These are phyloP conservation scores for Beta corolliflora DNA, from an alignment of 179 eudicot species.

Conservation along the genomic window DNA sequence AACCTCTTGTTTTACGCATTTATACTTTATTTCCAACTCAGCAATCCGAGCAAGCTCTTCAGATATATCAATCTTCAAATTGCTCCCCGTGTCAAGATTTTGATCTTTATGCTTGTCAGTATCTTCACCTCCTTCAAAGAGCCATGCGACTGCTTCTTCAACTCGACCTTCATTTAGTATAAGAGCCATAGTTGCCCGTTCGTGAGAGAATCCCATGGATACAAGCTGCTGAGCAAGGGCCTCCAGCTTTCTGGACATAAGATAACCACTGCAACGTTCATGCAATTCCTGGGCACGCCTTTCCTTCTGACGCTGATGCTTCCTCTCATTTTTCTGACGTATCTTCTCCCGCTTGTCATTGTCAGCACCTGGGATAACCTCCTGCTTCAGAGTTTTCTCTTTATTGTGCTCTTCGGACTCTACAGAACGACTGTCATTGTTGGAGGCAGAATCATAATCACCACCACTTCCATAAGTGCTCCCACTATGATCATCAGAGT, in stretches of 20 bases:
- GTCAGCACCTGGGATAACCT: constrained; percentile 72
- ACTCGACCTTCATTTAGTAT: constrained; percentile 79
- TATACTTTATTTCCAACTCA: constrained; percentile 59
- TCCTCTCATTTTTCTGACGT: constrained; percentile 88
- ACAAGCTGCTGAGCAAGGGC: constrained; percentile 86
- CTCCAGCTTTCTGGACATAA: constrained; percentile 93
- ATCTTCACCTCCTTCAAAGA: constrained; percentile 71
- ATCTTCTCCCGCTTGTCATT: constrained; percentile 89
- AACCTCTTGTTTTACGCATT: constrained; percentile 80
- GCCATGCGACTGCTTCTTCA: constrained; percentile 83
- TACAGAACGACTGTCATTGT: constrained; percentile 81
- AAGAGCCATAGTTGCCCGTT: constrained; percentile 86
- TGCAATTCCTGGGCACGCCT: constrained; percentile 92
- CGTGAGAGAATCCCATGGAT: constrained; percentile 85
- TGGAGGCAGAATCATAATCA: constrained; percentile 83
- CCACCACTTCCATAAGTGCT: constrained; percentile 46
- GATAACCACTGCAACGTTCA: constrained; percentile 78
- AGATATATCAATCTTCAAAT: constrained; percentile 80
- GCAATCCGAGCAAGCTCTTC: constrained; percentile 78
- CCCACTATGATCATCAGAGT: constrained; percentile 70
- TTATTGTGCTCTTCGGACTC: constrained; percentile 88
- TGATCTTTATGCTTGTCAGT: constrained; percentile 52
- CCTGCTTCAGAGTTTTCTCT: constrained; percentile 62
- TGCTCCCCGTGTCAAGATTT: constrained; percentile 50
- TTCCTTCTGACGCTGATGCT: constrained; percentile 96